Evolutionary conservation across 805 yeast genomes (phyloP), one percentile per base, ranked within the genome.

Genomic region (Sugiyamaella valdiviana): DNA sequence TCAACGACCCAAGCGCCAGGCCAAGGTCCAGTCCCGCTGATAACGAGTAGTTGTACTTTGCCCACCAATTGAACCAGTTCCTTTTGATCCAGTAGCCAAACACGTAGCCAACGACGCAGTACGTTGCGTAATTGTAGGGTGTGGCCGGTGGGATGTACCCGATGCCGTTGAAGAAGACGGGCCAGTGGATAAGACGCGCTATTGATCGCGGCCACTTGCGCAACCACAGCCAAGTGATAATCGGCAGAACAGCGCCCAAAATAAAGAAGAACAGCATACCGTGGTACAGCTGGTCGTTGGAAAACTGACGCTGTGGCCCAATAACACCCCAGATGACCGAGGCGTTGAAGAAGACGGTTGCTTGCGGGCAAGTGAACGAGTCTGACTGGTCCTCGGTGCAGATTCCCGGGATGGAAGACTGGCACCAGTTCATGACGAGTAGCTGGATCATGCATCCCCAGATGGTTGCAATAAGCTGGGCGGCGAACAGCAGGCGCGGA

Each of bases 111-210:
- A 77, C 70, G 32, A 70, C 61, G 52, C 80, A 75, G 67, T 75
- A 82, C 6, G 78, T 64, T 26, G 77, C 73, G 63, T 80, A 81
- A 62, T 80, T 81, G 63, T 80, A 82, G 23, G 85, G 80, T 3
- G 88, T 80, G 36, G 85, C 83, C 38, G 91, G 90, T 14, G 91
- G 90, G 57, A 82, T 78, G 55, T 73, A 71, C 40, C 81, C 82
- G n/a, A 77, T 65, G 5, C 78, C 75, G 16, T 74, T 69, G 57
- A 85, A 74, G 46, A 86, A 81, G 9, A 82, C 80, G 0, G 89
- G 86, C 62, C 85, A 82, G 51, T 81, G 82, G 56, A 81, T 66
- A 54, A 73, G 73, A 39, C 65, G 60, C 29, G 70, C 49, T n/a
- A 46, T 70, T n/a, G 71, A 66, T 36, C 63, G 57, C 37, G 78